Base-by-base conservation (phyloP, 805 yeast species). In the Torulaspora indica region DNA sequence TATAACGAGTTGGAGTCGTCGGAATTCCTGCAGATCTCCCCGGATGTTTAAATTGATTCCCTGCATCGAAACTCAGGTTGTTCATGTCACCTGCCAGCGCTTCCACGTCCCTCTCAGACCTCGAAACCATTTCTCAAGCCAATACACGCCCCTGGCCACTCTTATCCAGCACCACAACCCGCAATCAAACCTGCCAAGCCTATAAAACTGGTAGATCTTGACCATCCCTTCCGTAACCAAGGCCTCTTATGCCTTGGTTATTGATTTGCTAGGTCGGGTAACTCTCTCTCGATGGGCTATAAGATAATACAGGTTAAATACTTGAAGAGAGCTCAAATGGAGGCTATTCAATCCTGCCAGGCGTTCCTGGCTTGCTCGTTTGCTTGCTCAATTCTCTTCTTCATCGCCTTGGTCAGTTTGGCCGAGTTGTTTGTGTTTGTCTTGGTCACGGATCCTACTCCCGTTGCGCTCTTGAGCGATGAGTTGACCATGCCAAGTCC, bases 401-500 rank as follows among this genome's bases (percentile, higher is more conserved):
- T 72, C 83, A 82, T 77, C 1, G 71, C 68, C 60, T 84, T 84
- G 2, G 84, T 72, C 69, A 84, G 62, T 50, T 76, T 75, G 2
- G 87, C 82, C 43, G 64, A 70, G 18, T 79, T 79, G 38, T 75
- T 75, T 1, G 64, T 59, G 51, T 71, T 75, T 13, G 68, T 56
- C 47, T 60, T 55, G 48, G 35, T 52, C 47, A 45, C 50, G n/a
- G 49, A 38, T 1, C 42, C 17, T 1, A 60, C 46, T 10, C 64
- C 64, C 14, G 60, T 50, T 12, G 50, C 56, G 20, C n/a, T 27
- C 5, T 37, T 38, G 5, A 45, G 13, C 32, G 58, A 38, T 1
- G 61, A 42, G 23, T 46, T 50, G 9, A 79, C 72, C 87, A 86
- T 79, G 3, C 96, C 95, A 38, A 88, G 57, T 0, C 96, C 96